These are phyloP conservation scores for Funneliformis geosporum DNA, from an alignment of 192 early-diverging fungal species.

Conservation along the genomic window DNA sequence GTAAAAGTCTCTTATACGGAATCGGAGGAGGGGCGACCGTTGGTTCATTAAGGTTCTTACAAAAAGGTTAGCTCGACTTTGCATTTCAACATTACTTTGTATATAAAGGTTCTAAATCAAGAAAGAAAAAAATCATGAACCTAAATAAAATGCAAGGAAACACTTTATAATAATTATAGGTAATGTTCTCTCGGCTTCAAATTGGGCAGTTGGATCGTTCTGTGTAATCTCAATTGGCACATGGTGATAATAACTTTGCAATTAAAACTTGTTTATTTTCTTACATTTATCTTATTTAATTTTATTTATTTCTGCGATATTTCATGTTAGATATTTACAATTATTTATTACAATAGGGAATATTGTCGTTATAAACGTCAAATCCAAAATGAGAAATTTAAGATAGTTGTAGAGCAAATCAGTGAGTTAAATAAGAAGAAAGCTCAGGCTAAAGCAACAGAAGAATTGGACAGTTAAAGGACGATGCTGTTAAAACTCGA, in stretches of 20 bases:
- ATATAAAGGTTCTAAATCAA: background rate
- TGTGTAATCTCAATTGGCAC: constrained; percentile 35
- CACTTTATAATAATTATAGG: constrained; percentile 30
- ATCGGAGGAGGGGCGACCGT: constrained; percentile 42
- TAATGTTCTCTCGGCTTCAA: constrained; percentile 38
- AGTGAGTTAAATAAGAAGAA: constrained; percentile 11
- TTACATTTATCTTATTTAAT: background rate
- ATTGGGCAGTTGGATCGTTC: constrained; percentile 49
- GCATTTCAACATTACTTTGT: background rate
- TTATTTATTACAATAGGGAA: constrained; percentile 19
- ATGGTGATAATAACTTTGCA: constrained; percentile 28
- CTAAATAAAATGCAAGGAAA: too few species aligned
- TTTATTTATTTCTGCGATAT: background rate
- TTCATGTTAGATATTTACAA: background rate
- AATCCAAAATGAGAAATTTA: background rate
- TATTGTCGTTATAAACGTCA: background rate
- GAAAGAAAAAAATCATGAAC: background rate
- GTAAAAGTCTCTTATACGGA: constrained; percentile 46
- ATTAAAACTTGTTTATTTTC: background rate
- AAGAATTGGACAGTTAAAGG: background rate
- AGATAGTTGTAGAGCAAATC: constrained; percentile 20
- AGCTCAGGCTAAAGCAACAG: constrained; percentile 4
- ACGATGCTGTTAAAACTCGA: background rate
- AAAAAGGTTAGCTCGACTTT: constrained; percentile 35
- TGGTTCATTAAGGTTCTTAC: constrained; percentile 42